Evolutionary conservation across 768 basidiomycete genomes (phyloP), one percentile per base, ranked within the genome.

Genomic region (Leucocoprinus leucothites): DNA sequence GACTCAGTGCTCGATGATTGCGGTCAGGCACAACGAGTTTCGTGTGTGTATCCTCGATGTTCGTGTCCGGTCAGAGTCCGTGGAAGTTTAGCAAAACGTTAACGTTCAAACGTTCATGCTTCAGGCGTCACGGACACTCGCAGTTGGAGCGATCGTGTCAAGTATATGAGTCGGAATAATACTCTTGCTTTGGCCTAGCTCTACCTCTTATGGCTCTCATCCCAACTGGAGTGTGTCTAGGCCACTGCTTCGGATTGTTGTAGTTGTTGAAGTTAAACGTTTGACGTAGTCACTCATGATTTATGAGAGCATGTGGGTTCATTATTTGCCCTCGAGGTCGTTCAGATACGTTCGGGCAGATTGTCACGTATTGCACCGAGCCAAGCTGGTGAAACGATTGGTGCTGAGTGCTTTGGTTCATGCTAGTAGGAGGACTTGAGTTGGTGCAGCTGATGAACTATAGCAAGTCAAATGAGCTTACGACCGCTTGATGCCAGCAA

Each of bases 281-380:
- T n/a, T n/a, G 38, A 13, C 38, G 38, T 38, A 38, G 14, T 45
- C 44, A 24, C 9, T 48, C 28, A 18, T 19, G 47, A 34, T 48
- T 19, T 48, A 48, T 22, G 26, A 28, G 11, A 19, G 9, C 9
- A 28, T 31, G n/a, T 16, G 9, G 19, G n/a, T 34, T n/a, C 44
- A 25, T 26, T 9, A 45, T 14, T 5, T 5, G 1, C 9, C 22
- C 26, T 45, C 24, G 44, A 24, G 26, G 22, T 26, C 44, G 47
- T 40, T 40, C 36, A 50, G 48, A 50, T 50, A 19, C 48, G 48
- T 50, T 40, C 48, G 48, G 19, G 19, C 13, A 40, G 48, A 50
- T 50, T 24, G 48, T 50, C 48, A 40, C 36, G 11, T 21, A 21
- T 3, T 24, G 36, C 14, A 50, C 34, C 48, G 48, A 38, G 35